Conservation (phyloP, 1,139 yeast genomes). For the Diutina neorugosa region DNA sequence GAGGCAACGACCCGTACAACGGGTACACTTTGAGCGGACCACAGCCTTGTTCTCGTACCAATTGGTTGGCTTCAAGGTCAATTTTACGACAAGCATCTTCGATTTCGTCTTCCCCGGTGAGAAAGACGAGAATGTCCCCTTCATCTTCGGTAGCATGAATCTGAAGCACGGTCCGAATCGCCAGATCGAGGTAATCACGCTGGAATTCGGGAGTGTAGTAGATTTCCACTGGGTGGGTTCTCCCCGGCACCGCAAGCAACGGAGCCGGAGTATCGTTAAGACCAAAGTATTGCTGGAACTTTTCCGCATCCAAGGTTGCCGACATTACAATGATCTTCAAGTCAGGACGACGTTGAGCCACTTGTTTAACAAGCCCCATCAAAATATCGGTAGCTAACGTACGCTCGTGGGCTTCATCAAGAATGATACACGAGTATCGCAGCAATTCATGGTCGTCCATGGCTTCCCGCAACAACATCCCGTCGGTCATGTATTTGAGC, state of each 20-base stretch:
- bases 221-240: constrained; percentile 95
- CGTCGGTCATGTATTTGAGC: constrained; percentile 95
- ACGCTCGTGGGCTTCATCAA: constrained; percentile 98
- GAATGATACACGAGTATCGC: constrained; percentile 77
- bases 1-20: constrained; percentile 90
- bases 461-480: constrained; percentile 95
- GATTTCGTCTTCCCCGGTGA: constrained; percentile 97
- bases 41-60: constrained; percentile 76
- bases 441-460: constrained; percentile 86
- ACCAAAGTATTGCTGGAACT: constrained; percentile 73
- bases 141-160: constrained; percentile 94
- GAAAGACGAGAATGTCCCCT: constrained; percentile 80
- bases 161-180: constrained; percentile 87
- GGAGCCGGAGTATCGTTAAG: constrained; percentile 57
- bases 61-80: constrained; percentile 75
- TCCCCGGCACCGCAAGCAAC: constrained; percentile 89
- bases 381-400: constrained; percentile 92
- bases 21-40: constrained; percentile 90
- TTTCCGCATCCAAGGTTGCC: constrained; percentile 95
- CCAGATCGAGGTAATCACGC: constrained; percentile 87
- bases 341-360: constrained; percentile 70
- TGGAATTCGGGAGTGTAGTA: constrained; percentile 96
- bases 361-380: constrained; percentile 88
- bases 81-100: constrained; percentile 93
- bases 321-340: constrained; percentile 91